These are phyloP conservation scores for Fusarium pseudoanthophilum DNA, from an alignment of 2,329 filamentous ascomycete species.

Conservation along the genomic window DNA sequence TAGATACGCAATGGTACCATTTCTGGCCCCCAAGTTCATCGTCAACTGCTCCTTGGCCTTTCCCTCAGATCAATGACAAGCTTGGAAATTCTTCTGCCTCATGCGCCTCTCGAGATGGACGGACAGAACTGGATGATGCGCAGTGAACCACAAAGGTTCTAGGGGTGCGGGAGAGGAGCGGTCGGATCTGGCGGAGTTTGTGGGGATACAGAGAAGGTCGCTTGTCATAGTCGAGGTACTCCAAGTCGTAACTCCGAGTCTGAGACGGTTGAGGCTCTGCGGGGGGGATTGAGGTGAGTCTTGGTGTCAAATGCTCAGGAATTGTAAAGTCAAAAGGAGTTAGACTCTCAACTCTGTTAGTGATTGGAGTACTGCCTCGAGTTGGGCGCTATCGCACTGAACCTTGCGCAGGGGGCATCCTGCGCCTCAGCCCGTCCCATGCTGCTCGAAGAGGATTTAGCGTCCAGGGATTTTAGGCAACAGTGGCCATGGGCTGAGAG, in stretches of 20 bases:
- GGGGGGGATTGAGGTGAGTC: background rate
- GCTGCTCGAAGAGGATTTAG: constrained; percentile 23
- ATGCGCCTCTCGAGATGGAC: background rate
- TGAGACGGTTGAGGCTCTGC: constrained; percentile 35
- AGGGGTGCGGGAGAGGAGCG: constrained; percentile 18
- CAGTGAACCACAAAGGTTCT: constrained; percentile 30
- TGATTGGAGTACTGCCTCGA: background rate
- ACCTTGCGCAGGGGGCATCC: constrained; percentile 31
- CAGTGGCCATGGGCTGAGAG: constrained; percentile 47
- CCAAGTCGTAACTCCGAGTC: constrained; percentile 19
- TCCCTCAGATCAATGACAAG: constrained; percentile 25
- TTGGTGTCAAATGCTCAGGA: constrained; percentile 1
- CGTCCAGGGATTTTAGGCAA: constrained; percentile 45
- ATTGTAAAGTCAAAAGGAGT: background rate
- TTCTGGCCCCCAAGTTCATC: constrained; percentile 19
- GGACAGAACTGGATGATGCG: constrained; percentile 13
- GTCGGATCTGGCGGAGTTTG: constrained; percentile 33
- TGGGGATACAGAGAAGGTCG: constrained; percentile 24
- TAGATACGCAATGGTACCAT: constrained; percentile 33
- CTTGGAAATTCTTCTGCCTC: constrained; percentile 36
- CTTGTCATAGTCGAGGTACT: constrained; percentile 38
- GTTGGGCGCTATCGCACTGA: constrained; percentile 11
- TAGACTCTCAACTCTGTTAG: constrained; percentile 4
- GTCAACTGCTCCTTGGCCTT: constrained; percentile 11
- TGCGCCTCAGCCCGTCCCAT: constrained; percentile 46